phyloP scores from a whole-genome alignment of 495 filamentous ascomycete species.

The Penicillium simplicissimum region DNA sequence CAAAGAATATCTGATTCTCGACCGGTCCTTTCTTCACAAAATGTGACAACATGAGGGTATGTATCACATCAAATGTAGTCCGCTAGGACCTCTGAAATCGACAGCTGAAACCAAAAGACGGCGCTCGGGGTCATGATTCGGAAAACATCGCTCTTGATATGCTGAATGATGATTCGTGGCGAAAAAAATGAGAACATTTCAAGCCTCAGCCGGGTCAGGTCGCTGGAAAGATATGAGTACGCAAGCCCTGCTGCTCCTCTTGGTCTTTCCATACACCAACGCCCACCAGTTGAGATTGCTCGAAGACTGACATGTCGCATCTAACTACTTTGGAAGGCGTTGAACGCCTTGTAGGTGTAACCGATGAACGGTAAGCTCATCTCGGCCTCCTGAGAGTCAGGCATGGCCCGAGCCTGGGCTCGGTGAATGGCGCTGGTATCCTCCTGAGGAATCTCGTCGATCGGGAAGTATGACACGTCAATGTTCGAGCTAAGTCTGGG shows the following conservation, averaged over 20 bases:
- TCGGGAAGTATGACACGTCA: conserved; percentile 98
- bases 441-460: conserved; percentile 93
- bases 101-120: conserved; percentile 32
- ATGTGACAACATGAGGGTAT: conserved; percentile 15
- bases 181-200: conserved; percentile 24
- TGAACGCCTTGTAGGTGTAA: conserved; percentile 98
- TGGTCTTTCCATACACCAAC: neutral
- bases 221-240: conserved; percentile 18
- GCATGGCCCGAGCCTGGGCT: conserved; percentile 63
- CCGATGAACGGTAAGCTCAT: conserved; percentile 96
- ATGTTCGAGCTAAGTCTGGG: conserved; percentile 87
- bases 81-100: conserved; percentile 22
- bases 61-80: conserved; percentile 16
- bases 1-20: conserved; percentile 16
- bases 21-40: neutral
- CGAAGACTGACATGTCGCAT: conserved; percentile 5
- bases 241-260: conserved; percentile 46
- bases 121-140: conserved; percentile 41
- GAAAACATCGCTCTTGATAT: conserved; percentile 46
- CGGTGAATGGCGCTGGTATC: conserved; percentile 73
- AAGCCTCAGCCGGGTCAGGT: conserved; percentile 8
- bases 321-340: conserved; percentile 62
- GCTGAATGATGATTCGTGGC: conserved; percentile 38
- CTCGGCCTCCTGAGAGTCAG: conserved; percentile 69
- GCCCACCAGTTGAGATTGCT: conserved; percentile 12